Evolutionary conservation across 768 basidiomycete species (phyloP).

Genomic region (Pholiota molesta): DNA sequence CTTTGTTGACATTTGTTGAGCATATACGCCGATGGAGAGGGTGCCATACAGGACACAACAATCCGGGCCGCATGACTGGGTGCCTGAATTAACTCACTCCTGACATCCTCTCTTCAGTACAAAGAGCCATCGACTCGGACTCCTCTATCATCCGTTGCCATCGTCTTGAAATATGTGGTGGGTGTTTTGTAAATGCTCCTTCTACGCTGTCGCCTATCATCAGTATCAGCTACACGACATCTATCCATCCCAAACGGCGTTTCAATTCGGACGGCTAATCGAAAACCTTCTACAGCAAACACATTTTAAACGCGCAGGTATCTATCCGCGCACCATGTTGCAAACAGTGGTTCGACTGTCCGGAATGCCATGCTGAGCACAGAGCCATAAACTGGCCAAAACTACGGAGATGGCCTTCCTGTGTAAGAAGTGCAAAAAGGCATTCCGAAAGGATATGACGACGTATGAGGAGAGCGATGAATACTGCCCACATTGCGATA

Average conservation of each 20-base stretch:
- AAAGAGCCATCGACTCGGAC: too few species aligned
- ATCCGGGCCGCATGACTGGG: not conserved
- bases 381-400: slow-evolving; percentile 72
- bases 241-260: slow-evolving; percentile 2
- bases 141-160: not conserved
- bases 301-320: slow-evolving; percentile 95
- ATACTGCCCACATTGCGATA: slow-evolving; percentile 97
- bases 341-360: slow-evolving; percentile 96
- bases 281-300: slow-evolving; percentile 65
- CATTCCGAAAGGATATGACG: slow-evolving; percentile 94
- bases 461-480: slow-evolving; percentile 96
- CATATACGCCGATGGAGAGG: too few species aligned
- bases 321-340: slow-evolving; percentile 96
- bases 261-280: slow-evolving; percentile 21
- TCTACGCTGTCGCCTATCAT: slow-evolving; percentile 16
- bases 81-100: too few species aligned
- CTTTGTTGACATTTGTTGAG: too few species aligned
- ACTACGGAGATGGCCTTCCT: slow-evolving; percentile 68
- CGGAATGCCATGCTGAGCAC: slow-evolving; percentile 91
- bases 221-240: slow-evolving; percentile 20
- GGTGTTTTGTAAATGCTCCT: slow-evolving; percentile 3
- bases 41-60: not conserved
- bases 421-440: slow-evolving; percentile 73
- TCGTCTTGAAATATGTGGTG: slow-evolving; percentile 20
- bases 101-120: too few species aligned